Evolutionary conservation across 2,329 filamentous ascomycete species (phyloP).

Genomic region (Ceratocystiopsis sp.): DNA sequence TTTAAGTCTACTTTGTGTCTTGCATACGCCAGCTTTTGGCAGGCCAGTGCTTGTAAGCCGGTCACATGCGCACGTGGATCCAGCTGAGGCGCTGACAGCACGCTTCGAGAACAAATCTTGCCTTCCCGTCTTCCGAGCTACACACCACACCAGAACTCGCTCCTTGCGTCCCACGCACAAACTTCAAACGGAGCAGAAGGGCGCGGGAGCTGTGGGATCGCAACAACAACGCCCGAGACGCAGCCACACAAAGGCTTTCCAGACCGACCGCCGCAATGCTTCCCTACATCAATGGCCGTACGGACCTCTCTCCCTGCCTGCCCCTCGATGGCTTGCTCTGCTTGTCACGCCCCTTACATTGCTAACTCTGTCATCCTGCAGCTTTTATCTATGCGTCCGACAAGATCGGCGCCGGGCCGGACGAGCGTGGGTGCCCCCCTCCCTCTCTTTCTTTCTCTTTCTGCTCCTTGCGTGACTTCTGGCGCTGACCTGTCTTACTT

Average conservation of each 20-base stretch:
- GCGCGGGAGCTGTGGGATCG: too few relatives aligned
- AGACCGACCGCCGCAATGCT: slow-evolving; percentile 11
- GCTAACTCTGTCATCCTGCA: slow-evolving; percentile 10
- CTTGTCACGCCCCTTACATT: background rate
- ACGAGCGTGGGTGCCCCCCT: slow-evolving; percentile 24
- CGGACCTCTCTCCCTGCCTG: background rate
- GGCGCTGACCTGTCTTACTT: background rate
- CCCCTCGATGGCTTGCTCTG: background rate
- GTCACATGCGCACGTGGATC: too few relatives aligned
- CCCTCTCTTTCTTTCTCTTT: background rate
- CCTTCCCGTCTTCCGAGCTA: too few relatives aligned
- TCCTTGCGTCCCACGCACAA: too few relatives aligned
- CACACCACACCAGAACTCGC: too few relatives aligned
- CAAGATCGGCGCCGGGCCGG: slow-evolving; percentile 25
- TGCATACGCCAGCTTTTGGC: too few relatives aligned
- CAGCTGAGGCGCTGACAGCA: too few relatives aligned
- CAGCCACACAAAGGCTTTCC: background rate
- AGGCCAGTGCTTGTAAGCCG: too few relatives aligned
- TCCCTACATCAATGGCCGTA: slow-evolving; percentile 15
- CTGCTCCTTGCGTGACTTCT: background rate
- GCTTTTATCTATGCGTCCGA: slow-evolving; percentile 26
- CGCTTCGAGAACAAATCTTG: too few relatives aligned
- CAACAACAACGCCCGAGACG: too few relatives aligned
- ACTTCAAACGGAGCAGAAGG: too few relatives aligned
- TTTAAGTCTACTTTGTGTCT: too few relatives aligned